These are phyloP conservation scores for Xylaria sp. DNA, from an alignment of 2,329 filamentous ascomycete species.

Conservation along the genomic window DNA sequence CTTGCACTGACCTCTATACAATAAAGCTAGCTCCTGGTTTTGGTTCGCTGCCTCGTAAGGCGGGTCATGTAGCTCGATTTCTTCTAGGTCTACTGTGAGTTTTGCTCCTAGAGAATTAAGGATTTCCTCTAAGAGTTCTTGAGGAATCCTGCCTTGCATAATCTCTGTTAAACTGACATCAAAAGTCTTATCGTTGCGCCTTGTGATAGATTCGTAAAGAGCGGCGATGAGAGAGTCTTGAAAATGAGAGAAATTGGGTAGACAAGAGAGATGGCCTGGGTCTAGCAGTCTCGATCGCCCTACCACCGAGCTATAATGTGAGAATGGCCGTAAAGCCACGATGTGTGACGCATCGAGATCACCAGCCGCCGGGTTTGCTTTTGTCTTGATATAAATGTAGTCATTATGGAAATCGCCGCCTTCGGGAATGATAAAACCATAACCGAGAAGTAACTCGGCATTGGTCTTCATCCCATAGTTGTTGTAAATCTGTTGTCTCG, in stretches of 20 bases:
- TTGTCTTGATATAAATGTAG: slow-evolving; percentile 66
- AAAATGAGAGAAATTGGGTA: slow-evolving; percentile 60
- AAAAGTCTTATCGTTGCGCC: slow-evolving; percentile 28
- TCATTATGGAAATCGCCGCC: slow-evolving; percentile 65
- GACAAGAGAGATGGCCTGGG: slow-evolving; percentile 47
- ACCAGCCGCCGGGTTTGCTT: slow-evolving; percentile 45
- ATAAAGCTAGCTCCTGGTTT: slow-evolving; percentile 60
- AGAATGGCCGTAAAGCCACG: slow-evolving; percentile 62
- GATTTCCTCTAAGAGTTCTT: slow-evolving; percentile 52
- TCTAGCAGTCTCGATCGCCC: slow-evolving; percentile 54
- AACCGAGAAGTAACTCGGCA: slow-evolving; percentile 72
- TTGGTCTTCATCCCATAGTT: slow-evolving; percentile 82
- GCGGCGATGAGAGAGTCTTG: slow-evolving; percentile 65
- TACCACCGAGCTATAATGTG: slow-evolving; percentile 59
- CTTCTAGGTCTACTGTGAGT: slow-evolving; percentile 55
- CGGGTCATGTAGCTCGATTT: slow-evolving; percentile 57
- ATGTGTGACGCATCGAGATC: slow-evolving; percentile 51
- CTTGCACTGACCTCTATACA: slow-evolving; percentile 61
- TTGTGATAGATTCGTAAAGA: slow-evolving; percentile 53
- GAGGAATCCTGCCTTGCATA: slow-evolving; percentile 57
- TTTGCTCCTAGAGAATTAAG: slow-evolving; percentile 52
- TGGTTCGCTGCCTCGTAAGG: slow-evolving; percentile 52
- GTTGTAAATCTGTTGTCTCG: slow-evolving; percentile 63
- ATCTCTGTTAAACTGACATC: slow-evolving; percentile 51
- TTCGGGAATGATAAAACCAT: slow-evolving; percentile 68